Percentiles rank a stretch among this genome's conserved stretches.
Evolutionary conservation across 306 rosid species (phyloP).

Genomic region (Dalbergia cochinchinensis): DNA sequence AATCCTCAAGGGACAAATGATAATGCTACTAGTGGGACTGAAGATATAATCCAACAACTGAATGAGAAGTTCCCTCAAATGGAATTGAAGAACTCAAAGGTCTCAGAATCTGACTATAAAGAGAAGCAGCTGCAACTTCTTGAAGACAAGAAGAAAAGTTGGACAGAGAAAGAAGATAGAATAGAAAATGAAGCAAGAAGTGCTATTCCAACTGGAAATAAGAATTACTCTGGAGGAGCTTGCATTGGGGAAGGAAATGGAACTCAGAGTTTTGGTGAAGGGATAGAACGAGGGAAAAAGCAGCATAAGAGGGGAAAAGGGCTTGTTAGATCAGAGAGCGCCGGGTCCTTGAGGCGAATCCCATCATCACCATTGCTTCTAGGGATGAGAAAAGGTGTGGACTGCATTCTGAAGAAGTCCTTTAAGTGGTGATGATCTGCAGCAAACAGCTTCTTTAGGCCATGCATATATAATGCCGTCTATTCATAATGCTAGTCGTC

Average conservation of each 20-base stretch:
- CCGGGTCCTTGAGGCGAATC: constrained; percentile 69
- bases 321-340: constrained; percentile 81
- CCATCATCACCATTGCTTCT: constrained; percentile 92
- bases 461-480: neutral
- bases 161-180: constrained; percentile 43
- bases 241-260: constrained; percentile 51
- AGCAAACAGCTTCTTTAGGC: constrained; percentile 53
- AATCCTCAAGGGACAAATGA: constrained; percentile 52
- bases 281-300: constrained; percentile 51
- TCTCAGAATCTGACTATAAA: constrained; percentile 48
- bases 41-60: constrained; percentile 57
- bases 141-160: constrained; percentile 37
- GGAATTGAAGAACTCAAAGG: constrained; percentile 55
- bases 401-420: constrained; percentile 76
- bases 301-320: constrained; percentile 62
- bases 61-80: constrained; percentile 60
- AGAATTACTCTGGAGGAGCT: constrained; percentile 45
- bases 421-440: constrained; percentile 52
- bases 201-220: constrained; percentile 41
- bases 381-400: constrained; percentile 81
- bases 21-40: constrained; percentile 45
- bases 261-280: constrained; percentile 53
- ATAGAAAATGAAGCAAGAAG: constrained; percentile 41
- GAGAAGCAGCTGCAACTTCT: constrained; percentile 47
- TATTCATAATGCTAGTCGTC: constrained; percentile 29